Evolutionary conservation across 192 early-diverging fungal species (phyloP).

Genomic region (Coemansia reversa): DNA sequence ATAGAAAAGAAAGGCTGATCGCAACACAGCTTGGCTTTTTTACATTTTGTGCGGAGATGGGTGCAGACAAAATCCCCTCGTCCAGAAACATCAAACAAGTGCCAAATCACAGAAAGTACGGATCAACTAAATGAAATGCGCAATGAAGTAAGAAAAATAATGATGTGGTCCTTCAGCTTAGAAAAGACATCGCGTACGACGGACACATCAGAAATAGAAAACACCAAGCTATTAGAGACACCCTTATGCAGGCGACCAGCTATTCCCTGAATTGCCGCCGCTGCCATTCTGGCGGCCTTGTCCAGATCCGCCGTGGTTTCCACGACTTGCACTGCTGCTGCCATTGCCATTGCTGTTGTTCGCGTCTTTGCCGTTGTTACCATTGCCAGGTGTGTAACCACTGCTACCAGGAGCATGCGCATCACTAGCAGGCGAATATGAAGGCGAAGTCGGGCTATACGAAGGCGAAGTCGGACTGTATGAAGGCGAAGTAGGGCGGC

Average conservation of each 20-base stretch:
- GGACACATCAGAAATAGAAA: background rate
- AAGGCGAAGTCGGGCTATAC: constrained; percentile 58
- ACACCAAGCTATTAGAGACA: background rate
- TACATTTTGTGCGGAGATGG: background rate
- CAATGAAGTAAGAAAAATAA: constrained; percentile 2
- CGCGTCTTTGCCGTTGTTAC: background rate
- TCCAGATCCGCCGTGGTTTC: constrained; percentile 9
- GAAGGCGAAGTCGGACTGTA: constrained; percentile 76
- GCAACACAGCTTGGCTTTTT: background rate
- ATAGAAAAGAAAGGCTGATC: background rate
- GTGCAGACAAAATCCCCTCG: background rate
- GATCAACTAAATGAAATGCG: background rate
- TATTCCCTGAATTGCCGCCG: constrained; percentile 16
- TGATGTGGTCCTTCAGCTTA: background rate
- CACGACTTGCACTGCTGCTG: constrained; percentile 2
- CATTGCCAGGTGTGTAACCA: constrained; percentile 3
- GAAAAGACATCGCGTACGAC: background rate
- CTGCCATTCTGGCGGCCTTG: constrained; percentile 16
- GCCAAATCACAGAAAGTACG: background rate
- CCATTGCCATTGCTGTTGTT: constrained; percentile 18
- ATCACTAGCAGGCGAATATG: constrained; percentile 35
- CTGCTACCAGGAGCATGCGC: background rate
- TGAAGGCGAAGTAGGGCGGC: constrained; percentile 65
- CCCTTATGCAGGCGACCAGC: constrained; percentile 48
- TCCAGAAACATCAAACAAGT: background rate